Evolutionary conservation across 805 yeast species (phyloP), one percentile per base, ranked within the genome.

Genomic region (Candida boleticola): DNA sequence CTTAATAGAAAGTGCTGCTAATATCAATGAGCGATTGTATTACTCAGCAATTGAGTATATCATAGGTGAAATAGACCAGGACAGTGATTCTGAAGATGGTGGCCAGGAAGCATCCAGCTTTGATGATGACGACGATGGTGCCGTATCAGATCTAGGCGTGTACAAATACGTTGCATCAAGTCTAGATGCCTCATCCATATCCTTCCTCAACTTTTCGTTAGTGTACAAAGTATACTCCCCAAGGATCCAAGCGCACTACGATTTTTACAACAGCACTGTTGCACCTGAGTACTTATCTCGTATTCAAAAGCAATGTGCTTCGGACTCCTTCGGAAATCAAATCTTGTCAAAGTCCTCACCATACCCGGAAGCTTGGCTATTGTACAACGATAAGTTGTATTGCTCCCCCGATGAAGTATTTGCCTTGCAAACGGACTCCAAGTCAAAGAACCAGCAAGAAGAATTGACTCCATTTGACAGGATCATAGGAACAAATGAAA

Each of bases 401-500:
- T 82, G 89, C 52, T 77, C 83, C 7, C 66, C 82, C 2, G 86
- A 79, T 42, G 95, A 85, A 43, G 74, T 89, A 1, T 93, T 79
- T 59, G 95, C 97, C 2, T 68, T 93, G 43, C 83, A 84, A 57
- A 77, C 88, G 0, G 67, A 68, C 20, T 63, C 66, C n/a, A 51
- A 57, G 4, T 40, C 53, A 1, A 26, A 9, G 16, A 18, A 26
- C 6, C 17, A 4, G 13, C n/a, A 17, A 5, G 52, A 45, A 17
- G 48, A 47, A 3, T 54, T 60, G 1, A 35, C 64, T 3, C 68
- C 79, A 0, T 74, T 77, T 46, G 97, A 92, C 53, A 70, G 89
- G 43, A 65, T 84, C 0, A 69, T 87, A 37, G 95, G 95, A 0
- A 55, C 62, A 2, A 73, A 76, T 18, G 37, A 38, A 1, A 44